phyloP scores from a whole-genome alignment of 176 grass and related monocot species.

The Carex kokanica region DNA sequence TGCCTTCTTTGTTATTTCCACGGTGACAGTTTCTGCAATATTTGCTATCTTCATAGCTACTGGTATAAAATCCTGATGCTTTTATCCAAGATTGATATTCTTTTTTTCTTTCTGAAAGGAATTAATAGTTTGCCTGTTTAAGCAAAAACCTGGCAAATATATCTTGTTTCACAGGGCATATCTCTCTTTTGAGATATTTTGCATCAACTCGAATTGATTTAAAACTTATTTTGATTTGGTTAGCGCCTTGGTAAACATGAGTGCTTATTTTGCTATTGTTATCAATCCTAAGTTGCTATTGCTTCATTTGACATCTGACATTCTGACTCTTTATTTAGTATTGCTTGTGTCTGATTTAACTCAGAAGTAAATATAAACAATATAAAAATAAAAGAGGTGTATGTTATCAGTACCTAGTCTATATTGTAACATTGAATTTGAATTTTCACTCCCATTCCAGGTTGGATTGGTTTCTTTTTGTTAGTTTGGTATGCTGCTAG shows the following conservation, averaged over 20 bases:
- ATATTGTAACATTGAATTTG: background rate
- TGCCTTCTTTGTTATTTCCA: conserved; percentile 61
- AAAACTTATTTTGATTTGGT: background rate
- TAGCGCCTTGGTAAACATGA: background rate
- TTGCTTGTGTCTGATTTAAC: background rate
- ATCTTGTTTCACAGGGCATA: background rate
- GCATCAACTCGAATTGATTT: background rate
- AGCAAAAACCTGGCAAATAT: background rate
- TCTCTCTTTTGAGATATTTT: background rate
- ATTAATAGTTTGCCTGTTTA: background rate
- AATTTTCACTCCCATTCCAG: conserved; percentile 30
- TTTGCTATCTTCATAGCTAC: conserved; percentile 56
- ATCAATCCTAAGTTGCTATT: background rate
- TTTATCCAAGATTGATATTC: background rate
- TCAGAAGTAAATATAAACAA: background rate
- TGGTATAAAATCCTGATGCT: conserved; percentile 35
- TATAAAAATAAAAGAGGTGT: background rate
- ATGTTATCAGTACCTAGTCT: background rate
- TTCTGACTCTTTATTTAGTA: background rate
- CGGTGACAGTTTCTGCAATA: conserved; percentile 51
- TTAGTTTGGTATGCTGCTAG: conserved; percentile 51
- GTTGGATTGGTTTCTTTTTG: conserved; percentile 86
- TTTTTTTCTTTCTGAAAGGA: background rate
- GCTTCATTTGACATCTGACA: background rate
- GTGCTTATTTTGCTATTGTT: background rate